Conservation (phyloP, 1,284 basidiomycete genomes). For the Ganoderma meredithae region DNA sequence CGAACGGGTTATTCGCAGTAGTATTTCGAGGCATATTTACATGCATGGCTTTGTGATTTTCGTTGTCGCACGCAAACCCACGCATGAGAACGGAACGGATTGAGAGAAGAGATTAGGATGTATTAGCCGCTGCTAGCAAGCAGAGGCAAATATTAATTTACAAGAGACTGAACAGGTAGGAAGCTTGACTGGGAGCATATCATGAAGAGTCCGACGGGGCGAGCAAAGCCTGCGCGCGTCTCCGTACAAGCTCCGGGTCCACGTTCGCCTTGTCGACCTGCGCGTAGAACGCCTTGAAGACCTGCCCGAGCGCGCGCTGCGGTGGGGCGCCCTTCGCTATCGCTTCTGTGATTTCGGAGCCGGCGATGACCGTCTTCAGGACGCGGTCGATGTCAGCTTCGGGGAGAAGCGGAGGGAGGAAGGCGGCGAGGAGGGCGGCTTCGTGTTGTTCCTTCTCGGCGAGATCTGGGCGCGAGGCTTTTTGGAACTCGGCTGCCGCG, state of each 20-base stretch:
- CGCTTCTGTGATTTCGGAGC: slow-evolving; percentile 36
- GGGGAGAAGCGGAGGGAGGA: slow-evolving; percentile 66
- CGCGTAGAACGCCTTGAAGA: slow-evolving; percentile 70
- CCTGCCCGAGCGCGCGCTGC: slow-evolving; percentile 51
- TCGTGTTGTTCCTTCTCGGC: slow-evolving; percentile 69
- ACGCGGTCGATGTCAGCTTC: slow-evolving; percentile 60
- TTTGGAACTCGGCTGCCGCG: slow-evolving; percentile 60
- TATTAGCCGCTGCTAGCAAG: too few relatives aligned
- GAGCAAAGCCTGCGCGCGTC: slow-evolving; percentile 54
- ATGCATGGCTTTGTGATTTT: background rate
- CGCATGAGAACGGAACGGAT: background rate
- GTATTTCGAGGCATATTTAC: background rate
- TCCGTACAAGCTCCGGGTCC: slow-evolving; percentile 62
- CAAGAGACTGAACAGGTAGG: too few relatives aligned
- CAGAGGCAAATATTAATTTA: too few relatives aligned
- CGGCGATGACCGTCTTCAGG: slow-evolving; percentile 51
- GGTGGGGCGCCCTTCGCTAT: slow-evolving; percentile 25
- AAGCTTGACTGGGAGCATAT: too few relatives aligned
- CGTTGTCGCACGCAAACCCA: background rate
- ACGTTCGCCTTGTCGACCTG: slow-evolving; percentile 66
- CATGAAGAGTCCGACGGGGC: slow-evolving; percentile 14
- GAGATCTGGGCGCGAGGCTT: slow-evolving; percentile 68
- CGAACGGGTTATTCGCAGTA: background rate
- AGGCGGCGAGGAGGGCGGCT: slow-evolving; percentile 57
- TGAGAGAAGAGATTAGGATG: too few relatives aligned